Evolutionary conservation across 2,329 filamentous ascomycete genomes (phyloP), one percentile per base, ranked within the genome.

Genomic region (Alternaria angustiovoidea): DNA sequence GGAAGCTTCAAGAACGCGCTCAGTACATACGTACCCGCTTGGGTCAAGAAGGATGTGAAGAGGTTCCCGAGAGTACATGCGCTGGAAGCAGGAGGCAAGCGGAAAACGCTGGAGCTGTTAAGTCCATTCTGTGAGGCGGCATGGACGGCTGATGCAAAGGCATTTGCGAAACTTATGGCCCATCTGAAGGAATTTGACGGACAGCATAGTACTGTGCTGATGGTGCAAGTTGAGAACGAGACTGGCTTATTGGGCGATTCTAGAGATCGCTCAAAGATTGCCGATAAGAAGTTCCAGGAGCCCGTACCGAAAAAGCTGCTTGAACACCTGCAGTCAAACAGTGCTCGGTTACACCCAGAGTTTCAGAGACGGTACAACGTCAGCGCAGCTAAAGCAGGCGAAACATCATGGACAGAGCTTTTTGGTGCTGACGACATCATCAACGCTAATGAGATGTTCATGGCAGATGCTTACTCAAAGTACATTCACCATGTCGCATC

Each of bases 161-260:
- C 78, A 1, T 81, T 80, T 59, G 47, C 59, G 2, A 60, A 57
- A 18, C 65, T 82, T 7, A 71, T 81, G 72, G 48, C 54, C 4
- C 78, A 81, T 46, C 43, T 81, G 11, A 77, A 78, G 4, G 69
- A 81, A 1, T 63, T 85, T 7, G 83, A 86, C 44, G 71, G 70
- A 1, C 67, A 75, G 5, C 77, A 85, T 39, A 78, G 72, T 1
- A 86, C 83, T 0, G 83, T 86, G 0, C 62, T 86, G 3, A 86
- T 85, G 84, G 78, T 85, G 0, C 84, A 86, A 63, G 83, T 86
- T 20, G 81, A 86, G 68, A 86, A 86, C 43, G 84, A 86, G 72
- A 78, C 77, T 1, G 84, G 84, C 0, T 61, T 86, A 0, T 74
- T 86, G 0, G 83, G 84, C 0, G 84, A 86, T 59, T 85, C 83